A percentile compares a stretch with the other conserved stretches of the same genome.
These are phyloP conservation scores for Lactifluus rugatus DNA, from an alignment of 768 basidiomycete genomes.

Conservation along the genomic window DNA sequence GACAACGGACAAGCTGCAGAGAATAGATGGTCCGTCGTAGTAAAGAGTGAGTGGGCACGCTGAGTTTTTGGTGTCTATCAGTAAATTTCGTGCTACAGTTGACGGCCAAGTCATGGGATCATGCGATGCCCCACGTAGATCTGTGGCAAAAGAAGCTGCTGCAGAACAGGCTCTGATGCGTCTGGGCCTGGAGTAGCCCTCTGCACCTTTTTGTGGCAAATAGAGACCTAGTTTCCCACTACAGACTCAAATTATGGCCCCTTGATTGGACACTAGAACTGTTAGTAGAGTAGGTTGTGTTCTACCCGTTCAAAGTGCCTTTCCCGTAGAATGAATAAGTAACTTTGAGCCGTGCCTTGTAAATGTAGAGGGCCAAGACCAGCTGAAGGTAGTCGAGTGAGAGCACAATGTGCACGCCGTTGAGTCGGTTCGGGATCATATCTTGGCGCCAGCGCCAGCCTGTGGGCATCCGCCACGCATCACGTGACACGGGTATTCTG, in stretches of 20 bases:
- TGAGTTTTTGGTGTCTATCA: background rate
- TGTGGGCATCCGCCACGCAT: background rate
- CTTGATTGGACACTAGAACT: background rate
- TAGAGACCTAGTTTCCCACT: background rate
- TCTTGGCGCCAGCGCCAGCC: conserved; percentile 8
- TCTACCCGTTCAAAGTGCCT: background rate
- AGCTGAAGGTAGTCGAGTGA: too few relatives aligned
- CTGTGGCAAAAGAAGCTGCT: conserved; percentile 29
- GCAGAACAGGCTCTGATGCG: conserved; percentile 23
- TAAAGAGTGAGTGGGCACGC: conserved; percentile 21
- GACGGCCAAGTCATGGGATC: conserved; percentile 32
- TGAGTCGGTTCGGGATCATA: background rate
- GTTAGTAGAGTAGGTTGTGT: too few relatives aligned
- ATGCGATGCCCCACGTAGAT: conserved; percentile 36
- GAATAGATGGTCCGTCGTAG: conserved; percentile 10
- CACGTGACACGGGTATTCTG: background rate
- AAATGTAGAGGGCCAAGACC: background rate
- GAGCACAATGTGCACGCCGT: too few relatives aligned
- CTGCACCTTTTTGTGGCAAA: background rate
- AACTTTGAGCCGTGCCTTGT: background rate
- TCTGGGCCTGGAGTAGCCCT: conserved; percentile 14
- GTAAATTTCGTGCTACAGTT: background rate
- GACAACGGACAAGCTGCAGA: conserved; percentile 7
- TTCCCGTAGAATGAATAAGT: background rate
- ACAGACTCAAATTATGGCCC: background rate